A percentile compares a stretch with the other conserved stretches of the same genome.
Evolutionary conservation across 1,139 yeast species (phyloP).

Genomic region (Pneumocystis murina): DNA sequence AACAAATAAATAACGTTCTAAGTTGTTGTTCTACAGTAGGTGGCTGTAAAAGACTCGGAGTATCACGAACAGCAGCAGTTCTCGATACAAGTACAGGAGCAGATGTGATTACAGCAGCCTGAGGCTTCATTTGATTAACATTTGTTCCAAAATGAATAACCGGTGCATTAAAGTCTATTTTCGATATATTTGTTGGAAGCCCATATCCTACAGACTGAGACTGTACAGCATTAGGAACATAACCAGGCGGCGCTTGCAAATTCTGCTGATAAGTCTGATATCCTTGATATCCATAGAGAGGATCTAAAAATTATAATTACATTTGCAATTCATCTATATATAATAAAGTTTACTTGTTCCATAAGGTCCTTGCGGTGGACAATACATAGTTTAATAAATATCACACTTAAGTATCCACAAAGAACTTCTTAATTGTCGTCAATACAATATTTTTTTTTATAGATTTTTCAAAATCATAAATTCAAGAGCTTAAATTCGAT

Average conservation of each 20-base stretch:
- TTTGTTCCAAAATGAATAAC: constrained; percentile 11
- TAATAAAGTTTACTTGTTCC: not conserved
- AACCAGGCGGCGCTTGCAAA: not conserved
- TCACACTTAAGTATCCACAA: not conserved
- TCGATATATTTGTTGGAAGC: not conserved
- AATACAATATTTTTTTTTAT: not conserved
- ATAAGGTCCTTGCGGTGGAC: not conserved
- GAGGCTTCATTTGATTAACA: constrained; percentile 1
- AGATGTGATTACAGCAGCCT: constrained; percentile 4
- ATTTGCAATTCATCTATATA: not conserved
- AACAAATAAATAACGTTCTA: constrained; percentile 22
- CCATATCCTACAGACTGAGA: not conserved
- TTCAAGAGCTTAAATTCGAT: not conserved
- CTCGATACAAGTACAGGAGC: not conserved
- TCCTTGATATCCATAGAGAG: not conserved
- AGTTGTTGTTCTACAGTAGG: constrained; percentile 21
- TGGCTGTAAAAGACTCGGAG: constrained; percentile 7
- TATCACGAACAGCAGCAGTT: constrained; percentile 2
- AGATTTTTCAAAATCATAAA: not conserved
- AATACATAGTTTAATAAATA: not conserved
- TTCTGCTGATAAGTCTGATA: not conserved
- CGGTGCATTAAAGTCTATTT: constrained; percentile 8
- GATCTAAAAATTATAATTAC: not conserved
- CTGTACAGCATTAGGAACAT: not conserved
- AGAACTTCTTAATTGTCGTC: not conserved